Evolutionary conservation across 441 rosid genomes (phyloP).

Genomic region (Populus hybrid): DNA sequence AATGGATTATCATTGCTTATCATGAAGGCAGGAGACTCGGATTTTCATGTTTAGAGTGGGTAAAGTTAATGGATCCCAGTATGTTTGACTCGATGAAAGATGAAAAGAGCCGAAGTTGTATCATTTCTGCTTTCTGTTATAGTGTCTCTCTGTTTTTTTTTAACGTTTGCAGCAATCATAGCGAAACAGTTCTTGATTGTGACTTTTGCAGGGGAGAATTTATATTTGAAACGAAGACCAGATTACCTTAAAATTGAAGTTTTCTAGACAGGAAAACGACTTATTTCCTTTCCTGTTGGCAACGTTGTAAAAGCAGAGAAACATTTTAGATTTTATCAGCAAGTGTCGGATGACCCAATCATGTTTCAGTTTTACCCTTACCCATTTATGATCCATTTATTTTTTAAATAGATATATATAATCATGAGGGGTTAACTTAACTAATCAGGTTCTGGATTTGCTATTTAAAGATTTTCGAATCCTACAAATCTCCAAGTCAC

Average conservation of each 20-base stretch:
- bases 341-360: too few relatives aligned
- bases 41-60: constrained; percentile 20
- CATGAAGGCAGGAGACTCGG: constrained; percentile 31
- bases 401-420: too few relatives aligned
- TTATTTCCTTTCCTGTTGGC: not conserved
- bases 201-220: not conserved
- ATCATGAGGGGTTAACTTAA: too few relatives aligned
- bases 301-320: not conserved
- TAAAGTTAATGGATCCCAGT: constrained; percentile 22
- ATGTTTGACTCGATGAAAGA: constrained; percentile 20
- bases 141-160: not conserved
- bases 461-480: too few relatives aligned
- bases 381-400: too few relatives aligned
- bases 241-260: constrained; percentile 3
- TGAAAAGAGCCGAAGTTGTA: not conserved
- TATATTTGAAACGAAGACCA: not conserved
- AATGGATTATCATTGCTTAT: constrained; percentile 24
- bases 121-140: constrained; percentile 5
- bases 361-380: too few relatives aligned
- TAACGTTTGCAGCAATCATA: constrained; percentile 1
- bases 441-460: too few relatives aligned
- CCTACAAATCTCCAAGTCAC: fast-evolving
- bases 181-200: not conserved
- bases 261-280: not conserved
- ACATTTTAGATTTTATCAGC: not conserved